A percentile compares a stretch with the other conserved stretches of the same genome.
Conservation (phyloP, 495 filamentous ascomycete genomes). For the Neurospora sp. region DNA sequence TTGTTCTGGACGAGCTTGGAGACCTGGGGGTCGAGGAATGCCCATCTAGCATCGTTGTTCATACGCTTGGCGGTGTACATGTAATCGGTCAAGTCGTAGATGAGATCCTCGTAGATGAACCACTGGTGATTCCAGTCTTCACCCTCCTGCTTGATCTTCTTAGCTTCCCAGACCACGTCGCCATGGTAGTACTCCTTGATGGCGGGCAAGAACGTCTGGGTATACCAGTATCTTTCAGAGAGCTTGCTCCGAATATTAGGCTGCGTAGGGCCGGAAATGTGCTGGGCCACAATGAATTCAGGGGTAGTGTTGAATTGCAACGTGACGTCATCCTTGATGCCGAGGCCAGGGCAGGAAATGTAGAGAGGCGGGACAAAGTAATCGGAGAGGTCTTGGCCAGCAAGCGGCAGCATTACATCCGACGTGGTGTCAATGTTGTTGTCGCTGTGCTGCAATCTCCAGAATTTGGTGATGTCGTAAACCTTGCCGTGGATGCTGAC, state of each 20-base stretch:
- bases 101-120: conserved; percentile 60
- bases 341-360: conserved; percentile 60
- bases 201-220: conserved; percentile 56
- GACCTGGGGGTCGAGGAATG: conserved; percentile 58
- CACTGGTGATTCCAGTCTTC: conserved; percentile 59
- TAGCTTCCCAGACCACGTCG: conserved; percentile 56
- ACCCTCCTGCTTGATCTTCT: conserved; percentile 52
- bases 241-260: conserved; percentile 45
- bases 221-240: conserved; percentile 64
- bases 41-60: conserved; percentile 36
- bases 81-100: conserved; percentile 92
- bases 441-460: conserved; percentile 73
- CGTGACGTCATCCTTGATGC: conserved; percentile 37
- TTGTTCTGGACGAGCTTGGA: conserved; percentile 58
- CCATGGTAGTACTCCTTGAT: conserved; percentile 85
- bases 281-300: conserved; percentile 36
- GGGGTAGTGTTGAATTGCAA: conserved; percentile 55
- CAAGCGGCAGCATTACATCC: conserved; percentile 64
- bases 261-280: conserved; percentile 56
- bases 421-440: conserved; percentile 45
- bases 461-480: conserved; percentile 88
- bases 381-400: conserved; percentile 65
- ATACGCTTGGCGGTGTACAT: conserved; percentile 56
- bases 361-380: conserved; percentile 77
- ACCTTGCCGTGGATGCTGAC: conserved; percentile 83